phyloP scores from a whole-genome alignment of 176 grass and related monocot genomes.

The Oryza punctata region DNA sequence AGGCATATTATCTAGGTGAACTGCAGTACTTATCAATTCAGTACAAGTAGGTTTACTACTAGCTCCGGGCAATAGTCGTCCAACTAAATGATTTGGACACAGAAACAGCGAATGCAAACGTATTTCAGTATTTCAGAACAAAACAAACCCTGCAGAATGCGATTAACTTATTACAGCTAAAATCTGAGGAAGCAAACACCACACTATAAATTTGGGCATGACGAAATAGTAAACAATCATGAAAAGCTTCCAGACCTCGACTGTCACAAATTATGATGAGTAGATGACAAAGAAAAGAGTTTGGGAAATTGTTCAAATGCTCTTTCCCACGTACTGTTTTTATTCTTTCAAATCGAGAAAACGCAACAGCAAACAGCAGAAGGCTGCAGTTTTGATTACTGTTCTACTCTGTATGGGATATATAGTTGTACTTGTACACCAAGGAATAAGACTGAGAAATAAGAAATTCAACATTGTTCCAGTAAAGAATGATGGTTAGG shows the following conservation, averaged over 20 bases:
- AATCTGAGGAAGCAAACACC: background rate
- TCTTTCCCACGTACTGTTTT: background rate
- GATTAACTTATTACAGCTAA: background rate
- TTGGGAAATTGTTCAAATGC: background rate
- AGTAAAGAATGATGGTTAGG: constrained; percentile 37
- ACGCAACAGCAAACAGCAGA: background rate
- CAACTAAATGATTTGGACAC: background rate
- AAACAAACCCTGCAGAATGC: background rate
- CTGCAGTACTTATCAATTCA: too few relatives aligned
- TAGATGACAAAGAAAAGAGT: background rate
- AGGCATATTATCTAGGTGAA: too few relatives aligned
- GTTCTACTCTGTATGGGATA: background rate
- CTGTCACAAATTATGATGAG: background rate
- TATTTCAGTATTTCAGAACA: background rate
- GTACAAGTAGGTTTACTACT: background rate
- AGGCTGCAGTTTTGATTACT: background rate
- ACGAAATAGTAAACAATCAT: background rate
- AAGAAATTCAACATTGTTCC: background rate
- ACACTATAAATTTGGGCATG: background rate
- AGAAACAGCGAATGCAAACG: background rate
- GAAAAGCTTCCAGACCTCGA: background rate
- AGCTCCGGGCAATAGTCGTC: background rate
- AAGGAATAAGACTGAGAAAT: background rate
- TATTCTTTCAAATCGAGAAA: background rate
- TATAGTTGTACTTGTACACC: constrained; percentile 29